phyloP scores from a whole-genome alignment of 2,329 filamentous ascomycete genomes.

The Paraconiothyrium sp. region DNA sequence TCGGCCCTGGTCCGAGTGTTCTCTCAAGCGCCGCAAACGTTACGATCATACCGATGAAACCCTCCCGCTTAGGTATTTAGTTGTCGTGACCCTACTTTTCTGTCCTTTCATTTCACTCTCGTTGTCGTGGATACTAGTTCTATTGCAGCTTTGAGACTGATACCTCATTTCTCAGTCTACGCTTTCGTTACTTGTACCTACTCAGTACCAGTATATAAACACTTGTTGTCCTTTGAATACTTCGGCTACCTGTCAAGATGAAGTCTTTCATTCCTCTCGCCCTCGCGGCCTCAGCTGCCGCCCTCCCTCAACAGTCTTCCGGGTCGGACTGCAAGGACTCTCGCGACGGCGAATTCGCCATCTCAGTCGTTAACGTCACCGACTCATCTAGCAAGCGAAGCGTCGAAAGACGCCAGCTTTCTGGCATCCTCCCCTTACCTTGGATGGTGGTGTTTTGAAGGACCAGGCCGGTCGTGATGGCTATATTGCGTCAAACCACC shows the following conservation, averaged over 20 bases:
- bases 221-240: slow-evolving; percentile 7
- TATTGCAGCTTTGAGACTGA: slow-evolving; percentile 36
- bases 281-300: slow-evolving; percentile 41
- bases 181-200: slow-evolving; percentile 31
- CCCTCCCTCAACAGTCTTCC: slow-evolving; percentile 34
- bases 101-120: slow-evolving; percentile 30
- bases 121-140: slow-evolving; percentile 38
- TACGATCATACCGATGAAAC: slow-evolving; percentile 39
- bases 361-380: slow-evolving; percentile 63
- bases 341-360: slow-evolving; percentile 66
- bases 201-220: slow-evolving; percentile 15
- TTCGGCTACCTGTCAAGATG: slow-evolving; percentile 34
- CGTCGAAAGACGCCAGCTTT: slow-evolving; percentile 39
- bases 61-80: slow-evolving; percentile 40
- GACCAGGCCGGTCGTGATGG: slow-evolving; percentile 75
- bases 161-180: slow-evolving; percentile 51
- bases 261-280: slow-evolving; percentile 42
- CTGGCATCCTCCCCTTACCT: slow-evolving; percentile 65
- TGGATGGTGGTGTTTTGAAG: slow-evolving; percentile 70
- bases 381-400: slow-evolving; percentile 33
- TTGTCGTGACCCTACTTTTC: slow-evolving; percentile 27
- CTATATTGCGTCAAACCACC: slow-evolving; percentile 82
- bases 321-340: slow-evolving; percentile 63
- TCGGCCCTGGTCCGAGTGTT: slow-evolving; percentile 27
- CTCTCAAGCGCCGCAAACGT: slow-evolving; percentile 12